Evolutionary conservation across 129 eudicot genomes (phyloP), one percentile per base, ranked within the genome.

Genomic region (Pulicaria dysenterica): DNA sequence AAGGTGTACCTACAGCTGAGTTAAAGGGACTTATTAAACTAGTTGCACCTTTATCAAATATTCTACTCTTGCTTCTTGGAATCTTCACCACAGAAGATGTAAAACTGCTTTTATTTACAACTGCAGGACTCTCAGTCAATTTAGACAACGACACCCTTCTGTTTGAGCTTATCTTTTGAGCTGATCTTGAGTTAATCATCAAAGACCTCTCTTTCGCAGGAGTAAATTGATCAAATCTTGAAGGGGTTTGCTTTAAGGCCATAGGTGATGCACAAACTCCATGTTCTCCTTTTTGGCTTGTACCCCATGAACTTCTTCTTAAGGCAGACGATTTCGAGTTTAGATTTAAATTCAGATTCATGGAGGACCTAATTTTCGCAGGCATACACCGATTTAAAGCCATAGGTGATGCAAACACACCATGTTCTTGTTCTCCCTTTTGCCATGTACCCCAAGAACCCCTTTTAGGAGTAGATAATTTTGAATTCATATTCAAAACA

Each of bases 1-100:
- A 81, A 70, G 81, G 73, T 85, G 91, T 87, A 93, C 98, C 92
- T 93, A 93, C 96, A 93, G 92, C 77, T 80, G 85, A 73, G 72
- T 82, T 86, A 74, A 69, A 79, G 72, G 98, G 86, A 70, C 81
- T 85, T 54, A 67, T 77, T 31, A 77, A 36, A 11, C 81, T 81
- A 82, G 89, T 87, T 19, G 81, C 86, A 47, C 80, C 87, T 76
- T 87, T 75, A 10, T 80, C 92, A 55, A 78, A 75, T 2, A 84
- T 80, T 47, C 92, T 84, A 70, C 96, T 84, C 68, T 89, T 87
- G 77, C 96, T 86, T 76, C 88, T 82, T 7, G 92, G 78, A 76
- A 83, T 76, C 80, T 87, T 92, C 68, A 73, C 86, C 61, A 70
- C 66, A 6, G 87, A 81, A 42, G 91, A 85, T 4, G 92, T 78